phyloP scores from a whole-genome alignment of 108 stramenopile genomes.

The Aurantiochytrium sp. region DNA sequence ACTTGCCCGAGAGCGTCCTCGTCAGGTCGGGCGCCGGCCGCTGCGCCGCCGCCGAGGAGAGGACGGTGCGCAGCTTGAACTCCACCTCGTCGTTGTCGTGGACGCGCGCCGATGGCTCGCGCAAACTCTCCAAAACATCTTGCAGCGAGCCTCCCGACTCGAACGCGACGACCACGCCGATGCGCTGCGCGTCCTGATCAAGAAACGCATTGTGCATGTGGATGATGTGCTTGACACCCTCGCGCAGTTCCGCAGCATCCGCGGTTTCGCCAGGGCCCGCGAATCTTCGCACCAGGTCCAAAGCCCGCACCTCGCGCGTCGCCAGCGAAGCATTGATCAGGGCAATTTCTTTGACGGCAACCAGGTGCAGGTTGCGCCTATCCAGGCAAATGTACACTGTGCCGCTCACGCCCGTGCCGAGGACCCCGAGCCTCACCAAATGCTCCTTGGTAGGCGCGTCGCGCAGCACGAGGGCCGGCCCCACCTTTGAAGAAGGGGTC shows the following conservation, averaged over 20 bases:
- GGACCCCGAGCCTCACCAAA: background rate
- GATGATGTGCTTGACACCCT: background rate
- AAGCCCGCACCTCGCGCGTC: slow-evolving; percentile 7
- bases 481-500: too few species aligned
- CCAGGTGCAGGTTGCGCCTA: background rate
- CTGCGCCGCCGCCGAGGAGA: background rate
- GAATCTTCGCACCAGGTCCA: background rate
- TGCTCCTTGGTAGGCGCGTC: background rate
- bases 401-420: slow-evolving; percentile 2
- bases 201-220: slow-evolving; percentile 5
- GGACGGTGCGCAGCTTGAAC: background rate
- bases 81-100: background rate
- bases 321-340: background rate
- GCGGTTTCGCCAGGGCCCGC: background rate
- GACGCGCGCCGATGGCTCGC: background rate
- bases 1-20: background rate
- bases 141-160: background rate
- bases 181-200: background rate
- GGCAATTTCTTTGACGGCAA: background rate
- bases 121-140: background rate
- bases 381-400: background rate
- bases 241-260: too few species aligned
- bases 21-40: background rate
- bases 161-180: background rate
- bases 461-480: background rate